Conservation (phyloP, 1,139 yeast genomes). For the Scheffersomyces insectosa region DNA sequence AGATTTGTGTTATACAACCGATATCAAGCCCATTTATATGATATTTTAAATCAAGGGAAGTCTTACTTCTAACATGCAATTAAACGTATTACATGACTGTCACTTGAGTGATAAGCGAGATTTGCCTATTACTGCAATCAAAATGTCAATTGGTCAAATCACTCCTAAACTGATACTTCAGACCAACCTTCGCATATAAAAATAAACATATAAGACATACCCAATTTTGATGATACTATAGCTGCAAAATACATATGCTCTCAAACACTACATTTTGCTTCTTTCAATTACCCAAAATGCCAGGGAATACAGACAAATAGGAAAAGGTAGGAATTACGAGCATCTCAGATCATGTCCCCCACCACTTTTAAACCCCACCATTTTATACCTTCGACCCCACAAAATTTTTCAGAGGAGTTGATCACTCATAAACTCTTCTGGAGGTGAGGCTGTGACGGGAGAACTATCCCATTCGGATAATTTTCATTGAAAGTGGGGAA, state of each 20-base stretch:
- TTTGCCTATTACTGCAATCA: constrained; percentile 32
- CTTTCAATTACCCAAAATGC: neutral
- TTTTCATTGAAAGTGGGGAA: neutral
- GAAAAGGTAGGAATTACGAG: neutral
- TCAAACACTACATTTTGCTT: neutral
- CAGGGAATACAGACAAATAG: neutral
- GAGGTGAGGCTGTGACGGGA: neutral
- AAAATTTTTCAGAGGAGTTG: neutral
- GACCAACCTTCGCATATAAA: neutral
- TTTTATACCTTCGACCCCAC: neutral
- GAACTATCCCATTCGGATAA: neutral
- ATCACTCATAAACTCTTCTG: neutral
- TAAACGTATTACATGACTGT: constrained; percentile 31
- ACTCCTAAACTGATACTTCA: constrained; percentile 28
- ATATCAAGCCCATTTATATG: constrained; percentile 41
- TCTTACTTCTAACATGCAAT: constrained; percentile 37
- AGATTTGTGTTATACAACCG: constrained; percentile 31
- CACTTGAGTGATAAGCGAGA: constrained; percentile 32
- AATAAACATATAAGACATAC: neutral
- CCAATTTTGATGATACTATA: neutral
- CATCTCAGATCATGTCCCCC: neutral
- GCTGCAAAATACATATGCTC: neutral
- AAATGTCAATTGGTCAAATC: constrained; percentile 31
- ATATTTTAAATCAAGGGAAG: constrained; percentile 35
- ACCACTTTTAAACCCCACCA: neutral